A percentile compares a stretch with the other conserved stretches of the same genome.
Evolutionary conservation across 192 early-diverging fungal genomes (phyloP).

Genomic region (Ambispora gerdemannii): DNA sequence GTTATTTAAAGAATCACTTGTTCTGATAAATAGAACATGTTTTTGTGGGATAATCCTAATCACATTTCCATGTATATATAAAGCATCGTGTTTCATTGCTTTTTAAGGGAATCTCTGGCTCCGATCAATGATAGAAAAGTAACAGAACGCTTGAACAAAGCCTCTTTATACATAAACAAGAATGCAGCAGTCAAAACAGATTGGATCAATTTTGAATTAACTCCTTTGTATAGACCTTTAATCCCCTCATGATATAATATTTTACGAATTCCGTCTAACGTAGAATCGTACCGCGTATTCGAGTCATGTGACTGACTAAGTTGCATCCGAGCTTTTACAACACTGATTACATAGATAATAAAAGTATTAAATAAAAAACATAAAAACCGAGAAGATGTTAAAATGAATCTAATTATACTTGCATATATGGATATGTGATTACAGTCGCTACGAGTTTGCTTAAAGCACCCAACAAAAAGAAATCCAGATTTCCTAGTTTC

Average conservation of each 20-base stretch:
- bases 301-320: conserved; percentile 80
- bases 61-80: too few relatives aligned
- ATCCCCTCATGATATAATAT: conserved; percentile 89
- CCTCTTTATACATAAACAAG: conserved; percentile 92
- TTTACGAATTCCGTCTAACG: conserved; percentile 87
- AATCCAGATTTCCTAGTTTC: conserved; percentile 77
- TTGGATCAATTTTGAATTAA: conserved; percentile 95
- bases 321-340: conserved; percentile 98
- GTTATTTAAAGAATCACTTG: too few relatives aligned
- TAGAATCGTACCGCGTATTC: conserved; percentile 70
- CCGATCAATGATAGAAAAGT: conserved; percentile 31
- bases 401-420: conserved; percentile 31
- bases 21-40: too few relatives aligned
- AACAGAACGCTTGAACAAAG: conserved; percentile 68
- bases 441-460: conserved; percentile 92
- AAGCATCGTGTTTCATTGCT: too few relatives aligned
- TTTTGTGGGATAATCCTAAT: too few relatives aligned
- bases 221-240: conserved; percentile 83
- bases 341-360: conserved; percentile 41
- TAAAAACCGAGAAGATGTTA: background rate
- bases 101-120: too few relatives aligned
- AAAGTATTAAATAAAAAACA: conserved; percentile 8
- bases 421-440: conserved; percentile 98
- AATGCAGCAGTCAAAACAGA: conserved; percentile 93
- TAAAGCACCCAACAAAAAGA: conserved; percentile 94